Evolutionary conservation across 1,284 basidiomycete species (phyloP).

Genomic region (Ganoderma leucocontextum): DNA sequence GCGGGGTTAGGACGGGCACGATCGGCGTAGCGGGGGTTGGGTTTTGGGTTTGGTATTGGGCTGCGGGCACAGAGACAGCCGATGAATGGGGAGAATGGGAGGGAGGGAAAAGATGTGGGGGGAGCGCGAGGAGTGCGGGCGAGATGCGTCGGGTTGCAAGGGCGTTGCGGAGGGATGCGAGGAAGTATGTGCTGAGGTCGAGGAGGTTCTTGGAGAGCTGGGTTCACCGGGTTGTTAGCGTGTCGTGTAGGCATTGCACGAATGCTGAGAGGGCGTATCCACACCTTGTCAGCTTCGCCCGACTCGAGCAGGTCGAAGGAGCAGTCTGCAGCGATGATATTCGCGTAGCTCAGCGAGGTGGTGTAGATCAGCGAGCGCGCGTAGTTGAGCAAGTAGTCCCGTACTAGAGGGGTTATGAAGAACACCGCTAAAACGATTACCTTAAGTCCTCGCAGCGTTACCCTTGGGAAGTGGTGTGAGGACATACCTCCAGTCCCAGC

Average conservation of each 20-base stretch:
- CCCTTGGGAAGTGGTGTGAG: too few relatives aligned
- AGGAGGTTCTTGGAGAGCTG: slow-evolving; percentile 55
- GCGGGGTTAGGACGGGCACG: slow-evolving; percentile 82
- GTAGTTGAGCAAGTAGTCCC: slow-evolving; percentile 92
- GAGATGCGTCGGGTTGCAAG: slow-evolving; percentile 48
- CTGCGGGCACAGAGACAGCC: too few relatives aligned
- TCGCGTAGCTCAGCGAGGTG: slow-evolving; percentile 80
- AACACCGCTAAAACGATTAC: slow-evolving; percentile 76
- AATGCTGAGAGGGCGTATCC: slow-evolving; percentile 37
- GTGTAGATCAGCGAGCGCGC: slow-evolving; percentile 92
- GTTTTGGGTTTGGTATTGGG: slow-evolving; percentile 10
- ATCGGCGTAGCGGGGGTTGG: slow-evolving; percentile 67
- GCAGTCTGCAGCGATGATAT: slow-evolving; percentile 77
- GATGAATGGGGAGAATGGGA: slow-evolving; percentile 7
- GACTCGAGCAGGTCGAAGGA: slow-evolving; percentile 83
- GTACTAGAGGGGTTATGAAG: slow-evolving; percentile 74
- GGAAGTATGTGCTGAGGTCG: slow-evolving; percentile 49
- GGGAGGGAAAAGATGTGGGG: slow-evolving; percentile 44
- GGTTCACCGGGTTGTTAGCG: slow-evolving; percentile 26
- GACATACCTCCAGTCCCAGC: too few relatives aligned
- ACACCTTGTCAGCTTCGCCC: slow-evolving; percentile 63
- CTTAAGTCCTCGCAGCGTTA: too few relatives aligned
- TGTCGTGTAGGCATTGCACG: slow-evolving; percentile 17
- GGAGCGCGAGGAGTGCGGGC: slow-evolving; percentile 51
- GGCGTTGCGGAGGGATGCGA: slow-evolving; percentile 44